Evolutionary conservation across 225 moss, liverwort and hornwort species (phyloP).

Genomic region (Polytrichum commune): DNA sequence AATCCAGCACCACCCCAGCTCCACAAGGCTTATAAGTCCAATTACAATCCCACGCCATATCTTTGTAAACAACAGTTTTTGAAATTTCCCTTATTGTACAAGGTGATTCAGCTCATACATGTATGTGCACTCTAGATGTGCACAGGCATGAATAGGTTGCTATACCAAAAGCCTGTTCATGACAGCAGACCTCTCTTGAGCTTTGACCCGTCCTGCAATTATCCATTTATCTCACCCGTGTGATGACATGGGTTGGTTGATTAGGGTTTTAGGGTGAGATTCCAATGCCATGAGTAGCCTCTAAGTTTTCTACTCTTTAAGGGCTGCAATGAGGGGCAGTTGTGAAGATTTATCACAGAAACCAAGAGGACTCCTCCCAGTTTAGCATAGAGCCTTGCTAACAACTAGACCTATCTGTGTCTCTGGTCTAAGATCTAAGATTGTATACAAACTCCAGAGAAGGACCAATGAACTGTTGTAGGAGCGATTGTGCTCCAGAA

Average conservation of each 20-base stretch:
- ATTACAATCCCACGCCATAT: no score
- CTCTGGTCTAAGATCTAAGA: constrained; percentile 14
- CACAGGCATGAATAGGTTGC: neutral
- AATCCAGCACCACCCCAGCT: no score
- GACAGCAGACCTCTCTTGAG: neutral
- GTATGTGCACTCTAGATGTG: neutral
- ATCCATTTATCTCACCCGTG: neutral
- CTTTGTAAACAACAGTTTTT: neutral
- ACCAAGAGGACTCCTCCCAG: constrained; percentile 21
- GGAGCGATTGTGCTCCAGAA: constrained; percentile 16
- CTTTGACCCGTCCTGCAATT: neutral
- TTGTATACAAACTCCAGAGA: constrained; percentile 44
- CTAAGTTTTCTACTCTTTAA: constrained; percentile 14
- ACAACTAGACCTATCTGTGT: constrained; percentile 20
- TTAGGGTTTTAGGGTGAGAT: constrained; percentile 14
- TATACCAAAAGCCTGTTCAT: neutral
- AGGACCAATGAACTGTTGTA: constrained; percentile 29
- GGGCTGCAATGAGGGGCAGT: constrained; percentile 12
- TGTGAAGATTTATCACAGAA: constrained; percentile 24
- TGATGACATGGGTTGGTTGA: neutral
- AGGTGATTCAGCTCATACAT: neutral
- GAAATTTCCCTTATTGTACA: constrained; percentile 4
- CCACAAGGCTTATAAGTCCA: no score
- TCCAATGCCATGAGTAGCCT: constrained; percentile 27
- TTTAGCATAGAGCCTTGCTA: constrained; percentile 14